Conservation (phyloP, 78 protist species). For the Speleostelium caveatum region DNA sequence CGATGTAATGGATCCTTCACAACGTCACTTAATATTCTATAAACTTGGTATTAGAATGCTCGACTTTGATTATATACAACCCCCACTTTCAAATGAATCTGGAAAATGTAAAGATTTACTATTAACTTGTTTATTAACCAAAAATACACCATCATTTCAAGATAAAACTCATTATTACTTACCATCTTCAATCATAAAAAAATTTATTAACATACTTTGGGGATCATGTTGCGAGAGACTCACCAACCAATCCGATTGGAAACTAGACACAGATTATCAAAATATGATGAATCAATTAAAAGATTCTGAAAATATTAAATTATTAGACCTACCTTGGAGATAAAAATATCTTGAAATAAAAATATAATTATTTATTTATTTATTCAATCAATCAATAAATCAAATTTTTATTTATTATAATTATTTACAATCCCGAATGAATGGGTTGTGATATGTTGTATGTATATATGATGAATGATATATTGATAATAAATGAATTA, state of each 20-base stretch:
- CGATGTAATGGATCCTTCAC: conserved; percentile 71
- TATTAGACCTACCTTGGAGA: conserved; percentile 77
- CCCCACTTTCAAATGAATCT: conserved; percentile 51
- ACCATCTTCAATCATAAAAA: conserved; percentile 29
- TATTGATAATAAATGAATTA: too few species aligned
- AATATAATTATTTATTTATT: too few species aligned
- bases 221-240: conserved; percentile 29
- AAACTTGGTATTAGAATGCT: conserved; percentile 54
- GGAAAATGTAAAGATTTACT: conserved; percentile 62
- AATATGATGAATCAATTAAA: conserved; percentile 66
- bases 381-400: too few species aligned
- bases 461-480: too few species aligned
- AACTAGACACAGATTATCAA: conserved; percentile 39
- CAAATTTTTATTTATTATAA: too few species aligned
- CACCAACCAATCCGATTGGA: conserved; percentile 8
- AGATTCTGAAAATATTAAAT: conserved; percentile 14
- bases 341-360: too few species aligned
- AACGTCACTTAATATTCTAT: conserved; percentile 56
- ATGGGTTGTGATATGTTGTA: too few species aligned
- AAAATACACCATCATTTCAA: conserved; percentile 24
- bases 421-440: too few species aligned
- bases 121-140: conserved; percentile 42
- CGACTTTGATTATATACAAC: conserved; percentile 77
- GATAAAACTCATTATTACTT: conserved; percentile 22
- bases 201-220: conserved; percentile 56